phyloP scores from a whole-genome alignment of 192 early-diverging fungal species.

The Umbelopsis vinacea region DNA sequence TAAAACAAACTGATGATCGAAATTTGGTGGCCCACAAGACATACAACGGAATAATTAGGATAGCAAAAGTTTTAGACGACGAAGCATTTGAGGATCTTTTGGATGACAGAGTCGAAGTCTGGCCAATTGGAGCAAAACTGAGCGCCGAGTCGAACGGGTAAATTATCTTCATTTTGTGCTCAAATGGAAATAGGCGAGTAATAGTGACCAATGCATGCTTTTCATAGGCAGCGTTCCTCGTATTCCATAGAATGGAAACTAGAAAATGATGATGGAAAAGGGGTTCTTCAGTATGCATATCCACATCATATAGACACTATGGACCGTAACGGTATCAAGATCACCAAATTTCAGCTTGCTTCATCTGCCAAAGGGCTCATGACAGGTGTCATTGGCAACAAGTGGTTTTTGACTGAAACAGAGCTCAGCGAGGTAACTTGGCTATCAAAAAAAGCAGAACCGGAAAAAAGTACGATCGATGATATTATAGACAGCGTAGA shows the following conservation, averaged over 20 bases:
- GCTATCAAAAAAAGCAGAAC: conserved; percentile 29
- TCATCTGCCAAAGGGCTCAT: conserved; percentile 40
- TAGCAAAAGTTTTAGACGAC: conserved; percentile 32
- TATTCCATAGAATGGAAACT: conserved; percentile 39
- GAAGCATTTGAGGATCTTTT: conserved; percentile 12
- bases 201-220: background rate
- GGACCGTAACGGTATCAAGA: background rate
- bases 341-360: conserved; percentile 25
- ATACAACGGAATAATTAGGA: conserved; percentile 36
- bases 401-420: conserved; percentile 33
- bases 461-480: conserved; percentile 14
- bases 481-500: conserved; percentile 32
- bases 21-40: conserved; percentile 20
- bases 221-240: background rate
- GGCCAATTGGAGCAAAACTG: conserved; percentile 31
- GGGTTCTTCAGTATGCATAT: conserved; percentile 35
- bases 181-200: background rate
- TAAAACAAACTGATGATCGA: background rate
- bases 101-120: conserved; percentile 29
- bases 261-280: conserved; percentile 13
- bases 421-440: conserved; percentile 24
- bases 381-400: conserved; percentile 35
- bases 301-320: conserved; percentile 32
- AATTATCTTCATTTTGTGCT: background rate
- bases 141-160: conserved; percentile 26